A percentile compares a stretch with the other conserved stretches of the same genome.
Conservation (phyloP, 495 filamentous ascomycete species). For the Podospora bellae-mahoneyi region DNA sequence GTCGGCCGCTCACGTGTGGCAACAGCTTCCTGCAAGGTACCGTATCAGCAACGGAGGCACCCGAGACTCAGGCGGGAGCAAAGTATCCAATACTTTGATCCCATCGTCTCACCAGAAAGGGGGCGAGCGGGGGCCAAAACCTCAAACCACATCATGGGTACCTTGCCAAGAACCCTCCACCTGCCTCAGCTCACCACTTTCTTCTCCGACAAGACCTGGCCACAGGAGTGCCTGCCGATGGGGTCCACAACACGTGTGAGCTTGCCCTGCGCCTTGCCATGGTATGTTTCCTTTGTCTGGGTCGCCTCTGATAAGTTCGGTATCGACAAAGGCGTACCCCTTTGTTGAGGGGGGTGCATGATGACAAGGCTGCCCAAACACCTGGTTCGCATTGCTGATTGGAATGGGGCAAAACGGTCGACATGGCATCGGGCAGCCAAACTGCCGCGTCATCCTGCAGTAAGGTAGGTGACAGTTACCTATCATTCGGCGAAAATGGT, state of each 20-base stretch:
- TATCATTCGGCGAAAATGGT: background rate
- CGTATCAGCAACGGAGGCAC: slow-evolving; percentile 12
- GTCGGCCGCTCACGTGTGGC: slow-evolving; percentile 5
- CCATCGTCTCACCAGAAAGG: slow-evolving; percentile 5
- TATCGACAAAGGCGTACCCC: background rate
- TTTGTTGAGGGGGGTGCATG: background rate
- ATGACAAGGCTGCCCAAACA: background rate
- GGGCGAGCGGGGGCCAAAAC: background rate
- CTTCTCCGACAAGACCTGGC: background rate
- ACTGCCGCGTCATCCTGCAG: slow-evolving; percentile 4
- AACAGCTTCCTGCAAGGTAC: slow-evolving; percentile 19
- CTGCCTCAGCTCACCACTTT: slow-evolving; percentile 11
- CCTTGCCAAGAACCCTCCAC: background rate
- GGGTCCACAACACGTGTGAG: slow-evolving; percentile 17
- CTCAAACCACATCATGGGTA: background rate
- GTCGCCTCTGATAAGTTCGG: background rate
- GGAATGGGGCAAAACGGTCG: background rate
- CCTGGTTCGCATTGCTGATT: background rate
- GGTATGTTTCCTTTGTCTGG: slow-evolving; percentile 7
- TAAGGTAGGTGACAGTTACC: background rate
- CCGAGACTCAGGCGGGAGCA: slow-evolving; percentile 1
- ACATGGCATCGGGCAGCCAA: background rate
- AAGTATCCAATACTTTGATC: background rate
- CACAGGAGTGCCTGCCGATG: slow-evolving; percentile 7
- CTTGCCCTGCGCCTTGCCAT: slow-evolving; percentile 6